Conservation (phyloP, 345 rosid species). For the Hypericum perforatum region DNA sequence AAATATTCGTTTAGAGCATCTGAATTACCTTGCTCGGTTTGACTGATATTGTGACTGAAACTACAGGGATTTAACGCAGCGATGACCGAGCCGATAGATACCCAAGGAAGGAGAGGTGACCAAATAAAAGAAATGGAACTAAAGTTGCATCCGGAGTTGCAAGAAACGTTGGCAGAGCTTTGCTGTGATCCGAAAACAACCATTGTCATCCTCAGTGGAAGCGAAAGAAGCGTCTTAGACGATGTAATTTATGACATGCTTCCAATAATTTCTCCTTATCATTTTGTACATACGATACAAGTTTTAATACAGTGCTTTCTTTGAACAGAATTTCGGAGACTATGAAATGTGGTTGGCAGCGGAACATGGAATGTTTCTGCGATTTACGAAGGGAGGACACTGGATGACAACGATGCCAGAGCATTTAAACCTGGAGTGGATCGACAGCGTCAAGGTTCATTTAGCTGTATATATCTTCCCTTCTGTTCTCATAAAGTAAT, state of each 20-base stretch:
- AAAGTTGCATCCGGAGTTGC: conserved; percentile 76
- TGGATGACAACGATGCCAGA: conserved; percentile 99
- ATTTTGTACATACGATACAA: not conserved
- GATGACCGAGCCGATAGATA: conserved; percentile 87
- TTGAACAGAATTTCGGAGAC: conserved; percentile 69
- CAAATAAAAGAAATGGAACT: conserved; percentile 97
- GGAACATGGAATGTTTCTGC: conserved; percentile 95
- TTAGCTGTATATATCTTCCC: conserved; percentile 1
- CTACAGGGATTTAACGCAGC: conserved; percentile 94
- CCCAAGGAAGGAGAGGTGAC: conserved; percentile 82
- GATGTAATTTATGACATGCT: conserved; percentile 31
- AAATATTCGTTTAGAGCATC: too few species aligned
- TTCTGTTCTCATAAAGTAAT: conserved; percentile 11
- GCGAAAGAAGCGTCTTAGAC: conserved; percentile 62
- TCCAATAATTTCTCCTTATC: conserved; percentile 8
- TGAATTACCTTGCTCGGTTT: too few species aligned
- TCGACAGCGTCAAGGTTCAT: conserved; percentile 95
- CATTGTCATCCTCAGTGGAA: conserved; percentile 85
- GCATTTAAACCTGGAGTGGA: conserved; percentile 98
- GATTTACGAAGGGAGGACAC: conserved; percentile 61
- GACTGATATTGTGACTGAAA: too few species aligned
- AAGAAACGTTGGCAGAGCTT: conserved; percentile 51
- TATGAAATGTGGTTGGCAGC: conserved; percentile 95
- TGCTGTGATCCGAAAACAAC: conserved; percentile 75
- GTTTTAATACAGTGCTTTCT: conserved; percentile 10